Base-by-base conservation (phyloP, 805 yeast genomes). In the Candida cerambycidarum region DNA sequence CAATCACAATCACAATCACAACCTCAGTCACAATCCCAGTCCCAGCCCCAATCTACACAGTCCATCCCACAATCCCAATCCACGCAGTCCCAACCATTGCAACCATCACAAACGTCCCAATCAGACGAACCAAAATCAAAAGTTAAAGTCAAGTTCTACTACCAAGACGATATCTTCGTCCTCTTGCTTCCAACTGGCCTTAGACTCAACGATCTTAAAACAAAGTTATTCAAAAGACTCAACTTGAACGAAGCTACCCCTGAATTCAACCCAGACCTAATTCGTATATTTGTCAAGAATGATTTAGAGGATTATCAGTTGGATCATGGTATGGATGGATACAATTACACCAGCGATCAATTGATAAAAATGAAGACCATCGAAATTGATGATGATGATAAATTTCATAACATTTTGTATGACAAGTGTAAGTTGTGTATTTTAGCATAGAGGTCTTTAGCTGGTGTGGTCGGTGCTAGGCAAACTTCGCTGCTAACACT, bases 81-180 rank as follows among this genome's bases (percentile, higher is more conserved):
- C 4, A 32, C 24, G 3, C 59, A 28, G 19, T 41, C 27, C n/a
- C n/a, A n/a, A n/a, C n/a, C n/a, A n/a, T n/a, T n/a, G n/a, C n/a
- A n/a, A n/a, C n/a, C n/a, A n/a, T n/a, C n/a, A n/a, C n/a, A n/a
- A n/a, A n/a, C n/a, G n/a, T n/a, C n/a, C n/a, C n/a, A n/a, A 18
- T 14, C 17, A 2, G 11, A 27, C 12, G 41, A 36, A 15, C 19
- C 19, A 2, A 34, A 38, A 16, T 18, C 55, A 28, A 79, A 78
- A 53, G 65, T 71, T 14, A 86, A 86, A 59, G 77, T 85, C 39
- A 86, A 86, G 59, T 84, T 86, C 55, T 86, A 82, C 58, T 85
- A 79, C 55, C 82, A 81, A 45, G 93, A 85, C 54, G 95, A 86
- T 57, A 86, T 86, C 12, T 86, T 85, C 67, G 93, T 89, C 1